These are phyloP conservation scores for Rhizopus arrhizus DNA, from an alignment of 371 early-diverging fungal genomes.

Conservation along the genomic window DNA sequence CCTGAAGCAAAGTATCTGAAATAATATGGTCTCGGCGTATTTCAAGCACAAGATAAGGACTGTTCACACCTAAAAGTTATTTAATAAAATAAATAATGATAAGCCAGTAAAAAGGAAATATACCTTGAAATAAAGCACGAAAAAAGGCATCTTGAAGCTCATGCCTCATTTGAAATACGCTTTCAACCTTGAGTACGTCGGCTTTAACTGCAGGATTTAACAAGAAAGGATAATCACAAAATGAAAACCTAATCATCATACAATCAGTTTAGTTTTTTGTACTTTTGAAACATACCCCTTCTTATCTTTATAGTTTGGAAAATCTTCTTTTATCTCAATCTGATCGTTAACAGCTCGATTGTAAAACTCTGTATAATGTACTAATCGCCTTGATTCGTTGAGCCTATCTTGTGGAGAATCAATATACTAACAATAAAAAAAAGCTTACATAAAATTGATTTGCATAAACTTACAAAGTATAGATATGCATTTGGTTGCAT, in stretches of 20 bases:
- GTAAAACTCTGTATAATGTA: conserved; percentile 68
- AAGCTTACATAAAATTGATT: background rate
- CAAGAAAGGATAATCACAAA: conserved; percentile 81
- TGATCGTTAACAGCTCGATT: conserved; percentile 74
- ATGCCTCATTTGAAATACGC: conserved; percentile 77
- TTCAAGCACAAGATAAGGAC: conserved; percentile 85
- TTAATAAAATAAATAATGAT: background rate
- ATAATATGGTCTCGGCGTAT: conserved; percentile 78
- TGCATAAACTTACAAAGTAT: conserved; percentile 40
- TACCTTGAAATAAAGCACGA: conserved; percentile 78
- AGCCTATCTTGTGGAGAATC: conserved; percentile 29
- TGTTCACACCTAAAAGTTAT: conserved; percentile 67
- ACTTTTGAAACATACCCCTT: conserved; percentile 49
- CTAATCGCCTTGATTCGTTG: conserved; percentile 51
- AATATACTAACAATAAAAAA: background rate
- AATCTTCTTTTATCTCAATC: conserved; percentile 83
- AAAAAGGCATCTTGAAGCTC: conserved; percentile 79
- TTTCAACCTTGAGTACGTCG: conserved; percentile 80
- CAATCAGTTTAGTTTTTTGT: background rate
- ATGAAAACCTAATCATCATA: conserved; percentile 58
- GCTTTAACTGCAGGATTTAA: conserved; percentile 79
- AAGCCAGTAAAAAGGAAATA: background rate
- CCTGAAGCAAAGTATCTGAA: conserved; percentile 76
- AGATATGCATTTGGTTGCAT: conserved; percentile 49
- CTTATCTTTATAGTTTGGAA: conserved; percentile 71